These are phyloP conservation scores for Salix exigua DNA, from an alignment of 345 rosid genomes.

Conservation along the genomic window DNA sequence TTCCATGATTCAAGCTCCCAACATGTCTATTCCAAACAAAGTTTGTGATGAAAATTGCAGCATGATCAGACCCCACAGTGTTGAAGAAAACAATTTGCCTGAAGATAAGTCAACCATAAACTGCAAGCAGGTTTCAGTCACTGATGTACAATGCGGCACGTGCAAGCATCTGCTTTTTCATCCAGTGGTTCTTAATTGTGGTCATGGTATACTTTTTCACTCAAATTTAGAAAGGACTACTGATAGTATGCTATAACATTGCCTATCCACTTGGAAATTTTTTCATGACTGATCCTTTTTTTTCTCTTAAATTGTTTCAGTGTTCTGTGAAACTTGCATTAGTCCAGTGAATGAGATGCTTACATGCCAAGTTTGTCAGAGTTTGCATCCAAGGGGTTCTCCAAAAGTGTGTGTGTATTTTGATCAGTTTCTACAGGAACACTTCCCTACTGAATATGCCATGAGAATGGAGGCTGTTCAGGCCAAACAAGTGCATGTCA, in stretches of 20 bases:
- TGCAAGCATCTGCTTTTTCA: slow-evolving; percentile 62
- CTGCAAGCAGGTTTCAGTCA: slow-evolving; percentile 34
- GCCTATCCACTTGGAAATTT: not conserved
- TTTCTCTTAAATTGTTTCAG: slow-evolving; percentile 33
- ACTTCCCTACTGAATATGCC: slow-evolving; percentile 58
- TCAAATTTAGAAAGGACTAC: not conserved
- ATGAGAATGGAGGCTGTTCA: slow-evolving; percentile 38
- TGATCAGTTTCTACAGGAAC: slow-evolving; percentile 52
- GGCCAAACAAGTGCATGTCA: slow-evolving; percentile 20
- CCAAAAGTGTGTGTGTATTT: slow-evolving; percentile 71
- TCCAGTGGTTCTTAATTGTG: slow-evolving; percentile 75
- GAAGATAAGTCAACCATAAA: slow-evolving; percentile 10
- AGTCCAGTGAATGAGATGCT: slow-evolving; percentile 34
- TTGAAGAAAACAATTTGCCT: slow-evolving; percentile 14
- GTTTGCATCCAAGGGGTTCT: slow-evolving; percentile 50
- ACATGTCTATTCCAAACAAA: not conserved
- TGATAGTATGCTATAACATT: not conserved
- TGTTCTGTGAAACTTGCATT: slow-evolving; percentile 65
- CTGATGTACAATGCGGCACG: slow-evolving; percentile 57
- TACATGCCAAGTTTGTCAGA: slow-evolving; percentile 59
- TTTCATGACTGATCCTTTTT: not conserved
- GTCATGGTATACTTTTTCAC: slow-evolving; percentile 60
- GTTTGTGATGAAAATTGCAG: not conserved
- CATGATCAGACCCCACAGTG: slow-evolving; percentile 5
- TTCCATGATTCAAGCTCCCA: not conserved